Base-by-base conservation (phyloP, 148 eudicot species). In the Bassia scoparia region DNA sequence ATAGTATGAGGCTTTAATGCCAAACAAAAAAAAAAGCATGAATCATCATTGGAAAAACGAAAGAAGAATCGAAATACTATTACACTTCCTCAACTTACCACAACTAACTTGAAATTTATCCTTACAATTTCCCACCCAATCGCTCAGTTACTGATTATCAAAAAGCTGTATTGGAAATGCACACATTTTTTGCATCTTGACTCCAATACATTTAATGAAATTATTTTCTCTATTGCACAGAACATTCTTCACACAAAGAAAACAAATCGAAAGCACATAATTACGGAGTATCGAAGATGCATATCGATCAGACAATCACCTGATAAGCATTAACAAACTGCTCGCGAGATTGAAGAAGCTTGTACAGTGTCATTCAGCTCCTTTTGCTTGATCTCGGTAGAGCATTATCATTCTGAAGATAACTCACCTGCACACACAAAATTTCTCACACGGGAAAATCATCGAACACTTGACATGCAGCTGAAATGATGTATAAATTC, bases 361-460 rank as follows among this genome's bases (percentile, higher is more conserved):
- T 77, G 71, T 67, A 88, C 78, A 44, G 85, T 80, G 66, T 61
- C 85, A 74, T 84, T 85, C 81, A 86, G 72, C 75, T 88, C 88
- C 74, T 88, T 84, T 58, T 83, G 86, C 79, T 86, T 86, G 76
- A 71, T 86, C 74, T 86, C 85, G 63, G 89, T 79, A 84, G 67
- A 76, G 69, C 61, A 80, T 86, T 84, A 59, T 84, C 92, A 66
- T 77, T 83, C 68, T 84, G 84, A 62, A 88, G 83, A 80, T 71
- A 83, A 66, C 67, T 77, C 34, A 88, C 88, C 89, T 88, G 75
- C 48, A 44, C 27, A 75, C 21, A 56, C 54, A 38, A 29, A 69
- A 37, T 60, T 46, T 75, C 67, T 48, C 59, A 70, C 61, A 71
- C n/a, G n/a, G 69, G 63, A 55, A 44, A 72, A 82, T 77, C 62